Percentiles rank a stretch among this genome's conserved stretches.
phyloP scores from a whole-genome alignment of 106 monocot species.

The Allium fistulosum region DNA sequence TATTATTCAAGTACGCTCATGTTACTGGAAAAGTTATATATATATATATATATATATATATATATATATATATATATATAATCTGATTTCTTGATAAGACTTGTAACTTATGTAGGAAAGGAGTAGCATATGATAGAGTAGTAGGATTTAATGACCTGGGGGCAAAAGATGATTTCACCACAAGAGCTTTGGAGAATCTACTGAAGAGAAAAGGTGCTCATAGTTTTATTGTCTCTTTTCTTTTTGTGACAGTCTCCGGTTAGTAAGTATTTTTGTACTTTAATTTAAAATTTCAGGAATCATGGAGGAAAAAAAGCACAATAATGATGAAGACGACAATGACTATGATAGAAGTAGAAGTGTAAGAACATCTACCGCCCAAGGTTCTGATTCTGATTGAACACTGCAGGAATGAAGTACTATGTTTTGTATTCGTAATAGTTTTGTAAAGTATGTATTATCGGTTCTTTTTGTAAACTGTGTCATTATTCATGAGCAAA shows the following conservation, averaged over 20 bases:
- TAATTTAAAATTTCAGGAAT: conserved; percentile 37
- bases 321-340: conserved; percentile 20
- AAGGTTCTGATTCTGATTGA: conserved; percentile 51
- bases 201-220: conserved; percentile 68
- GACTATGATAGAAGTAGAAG: conserved; percentile 22
- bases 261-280: neutral
- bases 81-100: neutral
- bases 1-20: conserved; percentile 62
- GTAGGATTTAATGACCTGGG: conserved; percentile 91
- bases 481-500: too few species aligned
- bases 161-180: conserved; percentile 86
- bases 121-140: conserved; percentile 70
- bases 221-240: neutral
- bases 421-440: neutral
- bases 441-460: neutral
- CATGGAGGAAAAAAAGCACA: conserved; percentile 36
- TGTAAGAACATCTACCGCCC: conserved; percentile 39
- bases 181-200: conserved; percentile 65
- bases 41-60: neutral
- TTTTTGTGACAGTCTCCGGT: neutral
- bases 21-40: neutral
- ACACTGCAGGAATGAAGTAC: neutral
- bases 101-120: conserved; percentile 44
- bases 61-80: neutral
- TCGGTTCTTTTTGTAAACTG: too few species aligned